These are phyloP conservation scores for Candida rishiriensis DNA, from an alignment of 805 yeast genomes.

Conservation along the genomic window DNA sequence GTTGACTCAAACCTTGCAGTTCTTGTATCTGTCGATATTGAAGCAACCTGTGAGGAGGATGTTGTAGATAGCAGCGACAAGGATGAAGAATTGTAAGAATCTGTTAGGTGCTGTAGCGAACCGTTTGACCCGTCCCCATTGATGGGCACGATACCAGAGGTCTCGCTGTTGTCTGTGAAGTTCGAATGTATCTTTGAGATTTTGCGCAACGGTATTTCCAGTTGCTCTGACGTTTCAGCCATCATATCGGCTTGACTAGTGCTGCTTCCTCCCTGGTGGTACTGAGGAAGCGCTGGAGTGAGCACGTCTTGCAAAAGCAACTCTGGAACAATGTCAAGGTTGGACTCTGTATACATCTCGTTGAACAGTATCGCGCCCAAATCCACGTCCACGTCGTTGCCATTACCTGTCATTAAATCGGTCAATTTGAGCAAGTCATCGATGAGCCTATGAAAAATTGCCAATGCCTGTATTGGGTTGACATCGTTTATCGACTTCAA, in stretches of 20 bases:
- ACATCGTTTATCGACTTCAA: conserved; percentile 19
- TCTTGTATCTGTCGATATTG: background rate
- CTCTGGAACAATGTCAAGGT: conserved; percentile 4
- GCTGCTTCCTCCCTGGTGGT: background rate
- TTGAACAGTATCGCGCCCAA: conserved; percentile 12
- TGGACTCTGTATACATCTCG: conserved; percentile 3
- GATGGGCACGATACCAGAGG: background rate
- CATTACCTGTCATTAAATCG: conserved; percentile 3
- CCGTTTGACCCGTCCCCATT: background rate
- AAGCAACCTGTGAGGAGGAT: too few relatives aligned
- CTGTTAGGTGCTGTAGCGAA: background rate
- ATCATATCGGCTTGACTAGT: background rate
- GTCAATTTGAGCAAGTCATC: conserved; percentile 22
- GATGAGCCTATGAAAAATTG: conserved; percentile 23
- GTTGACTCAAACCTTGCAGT: conserved; percentile 8
- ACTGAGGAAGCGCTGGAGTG: background rate
- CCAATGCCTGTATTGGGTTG: conserved; percentile 26
- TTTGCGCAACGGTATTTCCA: conserved; percentile 27
- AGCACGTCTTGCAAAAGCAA: conserved; percentile 5
- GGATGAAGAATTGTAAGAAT: too few relatives aligned
- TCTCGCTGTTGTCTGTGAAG: conserved; percentile 17
- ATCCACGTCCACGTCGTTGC: conserved; percentile 5
- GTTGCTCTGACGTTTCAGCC: conserved; percentile 20
- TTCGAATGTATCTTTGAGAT: conserved; percentile 25
- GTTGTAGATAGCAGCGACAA: too few relatives aligned